phyloP scores from a whole-genome alignment of 129 eudicot genomes.

The Chrysanthemum seticuspe region DNA sequence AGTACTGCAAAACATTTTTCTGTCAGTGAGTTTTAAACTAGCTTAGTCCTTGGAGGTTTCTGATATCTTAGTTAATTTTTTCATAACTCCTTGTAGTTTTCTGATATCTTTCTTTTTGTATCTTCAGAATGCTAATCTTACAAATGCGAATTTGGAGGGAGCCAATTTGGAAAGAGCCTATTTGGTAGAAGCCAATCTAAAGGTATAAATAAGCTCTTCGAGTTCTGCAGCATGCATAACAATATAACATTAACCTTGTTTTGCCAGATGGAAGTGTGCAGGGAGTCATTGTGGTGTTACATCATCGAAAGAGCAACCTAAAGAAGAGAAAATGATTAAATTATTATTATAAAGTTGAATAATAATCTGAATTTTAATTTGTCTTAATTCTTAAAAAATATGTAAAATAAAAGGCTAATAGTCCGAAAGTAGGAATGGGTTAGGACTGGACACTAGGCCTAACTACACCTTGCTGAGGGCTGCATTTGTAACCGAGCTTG shows the following conservation, averaged over 20 bases:
- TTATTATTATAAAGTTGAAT: too few relatives aligned
- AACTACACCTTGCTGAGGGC: too few relatives aligned
- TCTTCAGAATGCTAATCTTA: slow-evolving; percentile 85
- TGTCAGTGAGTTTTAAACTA: too few relatives aligned
- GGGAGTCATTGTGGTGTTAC: too few relatives aligned
- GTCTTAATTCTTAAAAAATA: neutral
- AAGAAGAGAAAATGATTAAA: too few relatives aligned
- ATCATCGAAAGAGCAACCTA: too few relatives aligned
- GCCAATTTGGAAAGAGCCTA: slow-evolving; percentile 94
- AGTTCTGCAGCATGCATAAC: neutral
- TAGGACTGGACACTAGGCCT: too few relatives aligned
- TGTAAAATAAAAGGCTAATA: neutral
- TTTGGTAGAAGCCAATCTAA: slow-evolving; percentile 49
- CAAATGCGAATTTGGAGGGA: slow-evolving; percentile 93
- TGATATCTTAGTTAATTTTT: neutral
- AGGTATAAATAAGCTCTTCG: slow-evolving; percentile 41
- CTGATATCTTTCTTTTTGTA: neutral
- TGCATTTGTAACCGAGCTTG: too few relatives aligned
- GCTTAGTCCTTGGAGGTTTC: neutral
- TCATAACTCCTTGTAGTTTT: neutral
- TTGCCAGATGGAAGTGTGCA: too few relatives aligned
- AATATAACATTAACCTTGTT: neutral
- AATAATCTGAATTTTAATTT: neutral
- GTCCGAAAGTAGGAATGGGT: too few relatives aligned
- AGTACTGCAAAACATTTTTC: neutral